These are phyloP conservation scores for Pistacia integerrima DNA, from an alignment of 345 rosid genomes.

Conservation along the genomic window DNA sequence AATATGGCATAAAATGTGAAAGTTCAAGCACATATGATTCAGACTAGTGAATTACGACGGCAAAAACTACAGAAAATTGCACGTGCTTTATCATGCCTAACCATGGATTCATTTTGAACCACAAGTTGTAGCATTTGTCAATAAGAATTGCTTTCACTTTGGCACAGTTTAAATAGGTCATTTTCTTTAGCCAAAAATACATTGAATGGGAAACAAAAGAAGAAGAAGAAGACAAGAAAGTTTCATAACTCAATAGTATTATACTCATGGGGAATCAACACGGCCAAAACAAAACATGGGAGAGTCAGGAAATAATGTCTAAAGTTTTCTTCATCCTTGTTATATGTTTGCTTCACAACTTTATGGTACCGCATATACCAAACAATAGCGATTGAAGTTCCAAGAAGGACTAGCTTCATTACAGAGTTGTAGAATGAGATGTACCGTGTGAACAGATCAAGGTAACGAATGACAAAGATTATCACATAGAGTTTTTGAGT, in stretches of 20 bases:
- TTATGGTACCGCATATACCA: constrained; percentile 56
- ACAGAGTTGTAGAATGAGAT: constrained; percentile 43
- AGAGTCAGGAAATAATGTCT: constrained; percentile 32
- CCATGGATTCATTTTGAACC: background rate
- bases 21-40: background rate
- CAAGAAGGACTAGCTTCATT: constrained; percentile 45
- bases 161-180: background rate
- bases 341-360: constrained; percentile 42
- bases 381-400: constrained; percentile 43
- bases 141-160: background rate
- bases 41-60: background rate
- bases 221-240: background rate
- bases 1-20: background rate
- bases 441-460: constrained; percentile 33
- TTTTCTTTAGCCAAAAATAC: constrained; percentile 1
- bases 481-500: constrained; percentile 48
- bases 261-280: constrained; percentile 30
- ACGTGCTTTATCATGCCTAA: too few relatives aligned
- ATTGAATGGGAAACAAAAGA: constrained; percentile 5
- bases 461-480: constrained; percentile 48
- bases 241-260: constrained; percentile 30
- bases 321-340: constrained; percentile 38
- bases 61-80: too few relatives aligned
- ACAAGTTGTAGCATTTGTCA: too few relatives aligned
- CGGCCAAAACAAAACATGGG: constrained; percentile 29